Base-by-base conservation (phyloP, 1,284 basidiomycete genomes). In the Golubevia sp. region DNA sequence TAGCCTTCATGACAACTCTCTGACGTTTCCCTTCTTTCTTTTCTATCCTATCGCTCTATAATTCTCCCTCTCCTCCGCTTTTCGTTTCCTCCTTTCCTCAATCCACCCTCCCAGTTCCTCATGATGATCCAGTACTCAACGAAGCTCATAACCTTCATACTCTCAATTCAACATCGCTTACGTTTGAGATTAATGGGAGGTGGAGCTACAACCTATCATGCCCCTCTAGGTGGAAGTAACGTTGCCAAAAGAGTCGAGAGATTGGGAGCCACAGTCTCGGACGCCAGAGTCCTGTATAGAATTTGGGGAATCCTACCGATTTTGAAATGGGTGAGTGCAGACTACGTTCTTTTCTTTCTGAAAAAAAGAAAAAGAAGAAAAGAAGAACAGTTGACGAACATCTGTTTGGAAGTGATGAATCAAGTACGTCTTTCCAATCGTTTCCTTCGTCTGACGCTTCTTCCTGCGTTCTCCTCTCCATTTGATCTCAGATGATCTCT, bases 221-320 rank as follows among this genome's bases (percentile, higher is more conserved):
- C 71, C 5, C 60, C 62, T 50, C 71, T 71, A 30, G 57, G 72
- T 13, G 59, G 56, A 15, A 68, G 71, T 2, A 65, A 60, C 11
- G 66, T 67, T 13, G 75, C 72, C 0, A 61, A 67, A 55, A 56
- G 70, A 2, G 21, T 82, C 6, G 59, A 66, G 30, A 71, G 68
- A 49, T 69, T 82, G 18, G 61, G 61, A 44, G 58, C 67, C 27
- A 67, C 82, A 30, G 64, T 76, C 49, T 68, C 71, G 58, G 76
- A 83, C 61, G 80, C 77, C 2, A 62, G 80, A 13, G 59, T 71
- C 27, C 69, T 83, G 5, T 81, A 66, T 65, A 67, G 80, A 25
- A 83, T 83, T 58, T 81, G 79, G 78, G 77, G 76, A n/a, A 63
- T 82, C n/a, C 62, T 83, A 53, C 77, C 79, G 44, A 83, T 83